Base-by-base conservation (phyloP, 805 yeast genomes). In the Hermanozyma aechmeae region DNA sequence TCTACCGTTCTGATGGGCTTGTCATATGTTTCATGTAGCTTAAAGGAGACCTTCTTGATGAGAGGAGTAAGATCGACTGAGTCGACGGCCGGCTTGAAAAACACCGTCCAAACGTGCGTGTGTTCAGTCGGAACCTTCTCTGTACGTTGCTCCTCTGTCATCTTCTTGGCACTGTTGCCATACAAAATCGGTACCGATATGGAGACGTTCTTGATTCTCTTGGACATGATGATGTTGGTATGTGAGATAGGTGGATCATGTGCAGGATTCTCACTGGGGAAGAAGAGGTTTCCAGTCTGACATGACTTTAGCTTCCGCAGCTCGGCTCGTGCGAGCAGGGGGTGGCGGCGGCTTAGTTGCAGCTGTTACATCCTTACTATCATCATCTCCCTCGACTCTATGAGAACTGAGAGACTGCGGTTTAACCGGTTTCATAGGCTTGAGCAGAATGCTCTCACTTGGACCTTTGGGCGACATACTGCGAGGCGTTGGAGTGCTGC, bases 91-190 rank as follows among this genome's bases (percentile, higher is more conserved):
- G 96, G 95, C 37, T 86, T 43, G 74, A 92, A 78, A 48, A 86
- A 92, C 6, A 92, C 83, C 3, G 96, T 87, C 98, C 98, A 92
- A 29, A 74, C 68, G 54, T 92, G 98, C 2, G 97, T 85, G 47
- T 92, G 98, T 43, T 89, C 96, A 1, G 68, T 66, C 2, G 96
- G 95, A 0, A 86, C 78, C 56, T 5, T 80, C 72, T 44, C 43
- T 12, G 49, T 48, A 14, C 51, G 38, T 71, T 65, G 30, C 60
- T 70, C 43, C 34, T 56, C 23, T 56, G 68, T 18, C 24, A 84
- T 56, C 20, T 83, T 85, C 15, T 68, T 67, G 0, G 95, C 93
- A 3, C 73, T 65, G 52, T 85, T 85, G 5, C 96, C 96, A 46
- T 80, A 82, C 17, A 79, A 53, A 14, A 85, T 73, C 2, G 96